Conservation (phyloP, 2,329 filamentous ascomycete genomes). For the Diaporthe aspalathi region DNA sequence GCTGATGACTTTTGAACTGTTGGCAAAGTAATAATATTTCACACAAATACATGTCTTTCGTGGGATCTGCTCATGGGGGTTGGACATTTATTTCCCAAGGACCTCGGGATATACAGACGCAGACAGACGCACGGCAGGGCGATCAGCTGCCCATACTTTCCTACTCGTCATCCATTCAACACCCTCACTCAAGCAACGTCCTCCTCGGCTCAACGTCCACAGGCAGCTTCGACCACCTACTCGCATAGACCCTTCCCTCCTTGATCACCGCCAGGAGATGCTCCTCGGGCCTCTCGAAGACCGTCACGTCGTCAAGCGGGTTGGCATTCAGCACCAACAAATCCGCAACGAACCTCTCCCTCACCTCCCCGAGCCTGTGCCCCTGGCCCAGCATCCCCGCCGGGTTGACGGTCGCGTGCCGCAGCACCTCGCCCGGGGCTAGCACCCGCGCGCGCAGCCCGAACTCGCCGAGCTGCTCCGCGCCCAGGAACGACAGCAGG, state of each 20-base stretch:
- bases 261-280: slow-evolving; percentile 62
- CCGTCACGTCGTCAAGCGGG: slow-evolving; percentile 61
- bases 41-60: too few species aligned
- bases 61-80: background rate
- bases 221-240: slow-evolving; percentile 36
- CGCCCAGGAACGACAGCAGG: slow-evolving; percentile 37
- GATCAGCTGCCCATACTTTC: background rate
- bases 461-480: slow-evolving; percentile 37
- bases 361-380: slow-evolving; percentile 57
- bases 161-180: too few species aligned
- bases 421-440: slow-evolving; percentile 19
- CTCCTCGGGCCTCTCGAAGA: slow-evolving; percentile 58
- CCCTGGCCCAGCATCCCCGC: slow-evolving; percentile 59
- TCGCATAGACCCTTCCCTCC: slow-evolving; percentile 56
- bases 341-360: slow-evolving; percentile 60
- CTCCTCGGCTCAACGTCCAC: slow-evolving; percentile 19
- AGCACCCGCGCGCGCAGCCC: slow-evolving; percentile 35
- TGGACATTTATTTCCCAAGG: too few species aligned
- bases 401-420: slow-evolving; percentile 53
- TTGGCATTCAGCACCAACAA: slow-evolving; percentile 60
- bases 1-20: background rate
- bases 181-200: slow-evolving; percentile 25
- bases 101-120: too few species aligned
- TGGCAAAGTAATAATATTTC: too few species aligned
- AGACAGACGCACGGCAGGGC: too few species aligned